Percentiles rank a stretch among this genome's conserved stretches.
These are phyloP conservation scores for Lithocarpus polystachyus DNA, from an alignment of 306 rosid species.

Conservation along the genomic window DNA sequence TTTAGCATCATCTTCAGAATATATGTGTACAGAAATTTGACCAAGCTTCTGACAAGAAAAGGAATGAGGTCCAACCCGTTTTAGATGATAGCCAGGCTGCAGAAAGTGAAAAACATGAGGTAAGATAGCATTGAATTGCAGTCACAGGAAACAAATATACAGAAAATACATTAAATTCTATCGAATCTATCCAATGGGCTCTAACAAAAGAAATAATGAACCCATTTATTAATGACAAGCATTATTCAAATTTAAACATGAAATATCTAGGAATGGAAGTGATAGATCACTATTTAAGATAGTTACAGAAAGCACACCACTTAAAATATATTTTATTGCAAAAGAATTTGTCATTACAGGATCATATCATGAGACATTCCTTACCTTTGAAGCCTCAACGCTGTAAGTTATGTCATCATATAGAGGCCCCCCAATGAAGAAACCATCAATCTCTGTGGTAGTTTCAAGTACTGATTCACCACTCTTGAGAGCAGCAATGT, in stretches of 20 bases:
- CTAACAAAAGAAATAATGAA: not conserved
- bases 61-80: constrained; percentile 71
- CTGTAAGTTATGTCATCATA: constrained; percentile 75
- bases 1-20: constrained; percentile 59
- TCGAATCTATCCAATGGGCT: not conserved
- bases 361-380: constrained; percentile 13
- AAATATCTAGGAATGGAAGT: not conserved
- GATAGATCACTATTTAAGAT: not conserved
- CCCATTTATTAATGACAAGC: not conserved
- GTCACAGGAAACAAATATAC: not conserved
- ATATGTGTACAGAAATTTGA: constrained; percentile 71
- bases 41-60: constrained; percentile 96
- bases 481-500: constrained; percentile 52
- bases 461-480: constrained; percentile 80
- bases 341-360: constrained; percentile 8
- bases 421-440: constrained; percentile 81
- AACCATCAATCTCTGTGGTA: constrained; percentile 67
- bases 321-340: constrained; percentile 3
- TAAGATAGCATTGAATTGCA: constrained; percentile 24
- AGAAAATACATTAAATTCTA: not conserved
- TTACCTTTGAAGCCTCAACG: constrained; percentile 83
- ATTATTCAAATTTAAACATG: not conserved
- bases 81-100: constrained; percentile 90
- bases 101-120: constrained; percentile 23
- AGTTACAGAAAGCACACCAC: constrained; percentile 18